phyloP scores from a whole-genome alignment of 768 basidiomycete genomes.

The Tylopilus felleus region DNA sequence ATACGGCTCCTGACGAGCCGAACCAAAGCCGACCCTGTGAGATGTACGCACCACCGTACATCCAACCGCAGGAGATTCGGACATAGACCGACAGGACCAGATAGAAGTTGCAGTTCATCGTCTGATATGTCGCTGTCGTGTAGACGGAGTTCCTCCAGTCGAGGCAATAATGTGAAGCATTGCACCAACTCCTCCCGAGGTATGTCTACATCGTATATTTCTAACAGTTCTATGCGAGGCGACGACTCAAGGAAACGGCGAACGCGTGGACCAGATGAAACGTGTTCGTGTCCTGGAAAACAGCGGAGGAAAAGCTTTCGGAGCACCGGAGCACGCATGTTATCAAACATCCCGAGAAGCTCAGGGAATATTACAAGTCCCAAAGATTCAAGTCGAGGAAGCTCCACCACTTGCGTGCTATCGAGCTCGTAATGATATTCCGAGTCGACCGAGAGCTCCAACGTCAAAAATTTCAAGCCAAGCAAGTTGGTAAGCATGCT shows the following conservation, averaged over 20 bases:
- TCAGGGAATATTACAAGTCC: constrained; percentile 30
- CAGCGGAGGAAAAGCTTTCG: constrained; percentile 41
- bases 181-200: constrained; percentile 35
- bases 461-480: constrained; percentile 38
- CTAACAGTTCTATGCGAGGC: constrained; percentile 39
- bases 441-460: constrained; percentile 36
- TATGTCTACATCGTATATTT: constrained; percentile 49
- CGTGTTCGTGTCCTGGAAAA: constrained; percentile 18
- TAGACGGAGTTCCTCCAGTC: constrained; percentile 47
- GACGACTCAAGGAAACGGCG: constrained; percentile 30
- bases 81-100: constrained; percentile 41
- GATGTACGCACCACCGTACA: constrained; percentile 56
- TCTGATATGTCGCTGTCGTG: constrained; percentile 60
- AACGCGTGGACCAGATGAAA: constrained; percentile 25
- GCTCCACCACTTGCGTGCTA: constrained; percentile 8
- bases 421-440: constrained; percentile 22
- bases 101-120: constrained; percentile 37
- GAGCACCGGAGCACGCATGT: constrained; percentile 36
- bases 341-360: constrained; percentile 28
- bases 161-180: constrained; percentile 36
- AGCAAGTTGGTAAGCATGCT: constrained; percentile 38
- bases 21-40: constrained; percentile 50
- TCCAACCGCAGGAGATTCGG: constrained; percentile 48
- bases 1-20: constrained; percentile 44
- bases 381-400: constrained; percentile 30